Base-by-base conservation (phyloP, 345 rosid genomes). In the Cochlearia excelsa region DNA sequence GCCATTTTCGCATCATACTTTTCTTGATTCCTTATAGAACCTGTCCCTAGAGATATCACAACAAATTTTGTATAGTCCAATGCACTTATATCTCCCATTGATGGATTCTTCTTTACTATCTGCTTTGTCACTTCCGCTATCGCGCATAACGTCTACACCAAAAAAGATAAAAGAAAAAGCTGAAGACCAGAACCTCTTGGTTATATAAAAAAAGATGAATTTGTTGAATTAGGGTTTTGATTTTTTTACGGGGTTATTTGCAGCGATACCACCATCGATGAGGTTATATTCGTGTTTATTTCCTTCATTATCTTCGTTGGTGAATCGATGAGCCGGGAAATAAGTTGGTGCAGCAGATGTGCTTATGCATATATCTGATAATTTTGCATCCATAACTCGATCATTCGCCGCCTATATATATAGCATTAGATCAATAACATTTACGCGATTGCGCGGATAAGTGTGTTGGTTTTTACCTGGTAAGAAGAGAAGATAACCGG, bases 301-400 rank as follows among this genome's bases (percentile, higher is more conserved):
- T 31, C 75, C 77, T 57, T 55, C 8, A 7, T 59, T 11, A 59
- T 80, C 82, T 68, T 77, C 66, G 30, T 70, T 86, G 49, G 57
- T 67, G 75, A 89, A 86, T 29, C 73, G 58, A 66, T 81, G 61
- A 46, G 84, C 74, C 9, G 97, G 97, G 10, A 89, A 58, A 33
- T 62, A 74, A 41, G 91, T 89, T 69, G 95, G 95, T 37, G 97
- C 89, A 3, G 91, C 87, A 1, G 95, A 81, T 46, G 97, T 86
- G 42, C 76, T 61, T 44, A 86, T 73, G 72, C 91, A 79, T 51
- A 89, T 82, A 49, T 89, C 91, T 5, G 87, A 71, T 51, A 89
- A 62, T 10, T 39, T 41, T 23, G 85, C 92, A 63, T 86, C 80
- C 1, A 77, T 16, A 26, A 37, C 31, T 50, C 75, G 74, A 35